These are phyloP conservation scores for Candida taoyuanica DNA, from an alignment of 805 yeast species.

Conservation along the genomic window DNA sequence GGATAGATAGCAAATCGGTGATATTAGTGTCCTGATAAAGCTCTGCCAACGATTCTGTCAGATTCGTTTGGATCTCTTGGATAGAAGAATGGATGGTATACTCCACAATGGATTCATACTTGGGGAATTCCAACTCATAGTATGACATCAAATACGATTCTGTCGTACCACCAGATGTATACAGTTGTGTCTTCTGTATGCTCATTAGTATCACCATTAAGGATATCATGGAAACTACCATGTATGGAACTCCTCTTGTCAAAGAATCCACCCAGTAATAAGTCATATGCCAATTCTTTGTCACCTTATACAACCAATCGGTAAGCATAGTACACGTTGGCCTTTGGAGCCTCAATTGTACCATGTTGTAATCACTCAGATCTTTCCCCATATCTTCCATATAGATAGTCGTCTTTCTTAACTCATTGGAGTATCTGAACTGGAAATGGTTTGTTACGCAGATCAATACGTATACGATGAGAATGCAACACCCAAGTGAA, in stretches of 20 bases:
- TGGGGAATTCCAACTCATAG: not conserved
- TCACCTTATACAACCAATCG: slow-evolving; percentile 1
- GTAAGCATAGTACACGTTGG: slow-evolving; percentile 8
- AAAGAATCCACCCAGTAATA: slow-evolving; percentile 9
- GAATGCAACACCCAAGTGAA: slow-evolving; percentile 6
- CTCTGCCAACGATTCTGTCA: slow-evolving; percentile 1
- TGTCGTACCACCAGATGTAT: too few species aligned
- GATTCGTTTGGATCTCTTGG: not conserved
- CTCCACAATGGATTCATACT: too few species aligned
- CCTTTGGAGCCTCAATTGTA: slow-evolving; percentile 1
- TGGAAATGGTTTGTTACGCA: slow-evolving; percentile 7
- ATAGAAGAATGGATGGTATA: slow-evolving; percentile 1
- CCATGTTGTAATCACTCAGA: slow-evolving; percentile 7
- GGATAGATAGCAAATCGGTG: too few species aligned
- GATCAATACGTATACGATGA: slow-evolving; percentile 6
- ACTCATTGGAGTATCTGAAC: slow-evolving; percentile 9
- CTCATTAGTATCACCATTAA: slow-evolving; percentile 2
- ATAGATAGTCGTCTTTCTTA: slow-evolving; percentile 6
- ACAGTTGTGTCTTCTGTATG: not conserved
- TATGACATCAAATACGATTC: too few species aligned
- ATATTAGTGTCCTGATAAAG: slow-evolving; percentile 5
- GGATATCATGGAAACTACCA: slow-evolving; percentile 2
- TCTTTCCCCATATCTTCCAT: too few species aligned
- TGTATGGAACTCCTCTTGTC: slow-evolving; percentile 3
- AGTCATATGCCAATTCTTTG: slow-evolving; percentile 4